Evolutionary conservation across 257 asterid genomes (phyloP), one percentile per base, ranked within the genome.

Genomic region (Fraxinus quadrangulata): DNA sequence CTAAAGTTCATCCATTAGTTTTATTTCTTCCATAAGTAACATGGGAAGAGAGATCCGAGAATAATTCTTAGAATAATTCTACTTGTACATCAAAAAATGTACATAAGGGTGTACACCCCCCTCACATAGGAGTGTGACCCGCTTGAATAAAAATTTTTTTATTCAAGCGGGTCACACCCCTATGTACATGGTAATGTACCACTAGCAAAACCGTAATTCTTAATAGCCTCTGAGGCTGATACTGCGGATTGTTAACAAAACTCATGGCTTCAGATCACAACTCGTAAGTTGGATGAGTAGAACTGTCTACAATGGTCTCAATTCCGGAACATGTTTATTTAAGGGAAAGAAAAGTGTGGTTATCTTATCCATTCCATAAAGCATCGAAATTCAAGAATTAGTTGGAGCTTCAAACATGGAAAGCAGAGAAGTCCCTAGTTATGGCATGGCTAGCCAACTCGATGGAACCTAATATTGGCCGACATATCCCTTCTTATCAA

Each of bases 301-400:
- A 67, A 67, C 30, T 67, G 19, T 33, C 14, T 9, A 11, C 47
- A 9, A 36, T 7, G 40, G 40, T 30, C 70, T 66, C 33, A 23
- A 14, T 24, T 26, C 33, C 16, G 10, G 33, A 24, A 66, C 33
- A 66, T 8, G 19, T 9, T 66, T 23, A 66, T 66, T 8, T 7
- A 30, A 9, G 70, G 70, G 70, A 30, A 66, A 66, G 70, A 31
- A 66, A 66, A 66, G 70, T 30, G 26, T 66, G 37, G 70, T 23
- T 23, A 66, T 66, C 33, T 66, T 66, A 3, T 11, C 1, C 16
- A 34, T 66, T 24, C 36, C 31, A 9, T 33, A 67, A 28, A 16
- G 26, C 19, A 28, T 3, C 17, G 8, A 67, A 67, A n/a, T 5
- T 9, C 1, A 67, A 28, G 10, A 16, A 67, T 67, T 26, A 28